phyloP scores from a whole-genome alignment of 495 filamentous ascomycete genomes.

The Amniculicola lignicola region DNA sequence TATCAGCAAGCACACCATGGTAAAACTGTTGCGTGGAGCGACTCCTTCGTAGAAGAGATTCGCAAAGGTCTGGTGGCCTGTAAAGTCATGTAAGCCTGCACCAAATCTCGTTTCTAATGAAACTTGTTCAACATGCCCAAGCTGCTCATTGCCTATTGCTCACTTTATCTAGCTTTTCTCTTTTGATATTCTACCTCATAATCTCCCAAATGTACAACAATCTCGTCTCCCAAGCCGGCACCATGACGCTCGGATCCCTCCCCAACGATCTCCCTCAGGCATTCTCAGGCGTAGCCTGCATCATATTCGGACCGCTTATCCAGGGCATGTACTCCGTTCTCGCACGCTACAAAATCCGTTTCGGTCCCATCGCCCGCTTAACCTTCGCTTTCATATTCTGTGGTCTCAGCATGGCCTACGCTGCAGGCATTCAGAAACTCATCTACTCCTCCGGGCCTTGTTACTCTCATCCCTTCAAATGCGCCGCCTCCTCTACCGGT shows the following conservation, averaged over 20 bases:
- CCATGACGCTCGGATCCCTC: constrained; percentile 50
- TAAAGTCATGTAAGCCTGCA: neutral
- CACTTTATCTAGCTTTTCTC: neutral
- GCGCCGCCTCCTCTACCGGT: neutral
- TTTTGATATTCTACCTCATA: constrained; percentile 47
- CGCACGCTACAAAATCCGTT: constrained; percentile 39
- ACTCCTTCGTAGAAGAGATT: constrained; percentile 7
- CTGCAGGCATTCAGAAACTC: constrained; percentile 48
- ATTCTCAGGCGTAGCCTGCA: constrained; percentile 42
- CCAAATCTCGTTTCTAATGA: neutral
- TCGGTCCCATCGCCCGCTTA: constrained; percentile 53
- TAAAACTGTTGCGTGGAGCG: neutral
- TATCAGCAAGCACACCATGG: neutral
- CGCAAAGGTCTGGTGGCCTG: neutral
- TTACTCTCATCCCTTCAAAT: constrained; percentile 46
- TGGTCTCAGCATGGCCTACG: constrained; percentile 49
- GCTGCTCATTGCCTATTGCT: no score
- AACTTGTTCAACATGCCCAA: no score
- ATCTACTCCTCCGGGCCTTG: constrained; percentile 51
- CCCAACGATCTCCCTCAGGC: constrained; percentile 51
- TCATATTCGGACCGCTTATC: constrained; percentile 49
- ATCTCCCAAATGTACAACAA: constrained; percentile 50
- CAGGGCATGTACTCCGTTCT: constrained; percentile 49
- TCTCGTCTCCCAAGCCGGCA: constrained; percentile 53
- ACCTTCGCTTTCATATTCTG: constrained; percentile 47